These are phyloP conservation scores for Leccinum sublutescens DNA, from an alignment of 768 basidiomycete species.

Conservation along the genomic window DNA sequence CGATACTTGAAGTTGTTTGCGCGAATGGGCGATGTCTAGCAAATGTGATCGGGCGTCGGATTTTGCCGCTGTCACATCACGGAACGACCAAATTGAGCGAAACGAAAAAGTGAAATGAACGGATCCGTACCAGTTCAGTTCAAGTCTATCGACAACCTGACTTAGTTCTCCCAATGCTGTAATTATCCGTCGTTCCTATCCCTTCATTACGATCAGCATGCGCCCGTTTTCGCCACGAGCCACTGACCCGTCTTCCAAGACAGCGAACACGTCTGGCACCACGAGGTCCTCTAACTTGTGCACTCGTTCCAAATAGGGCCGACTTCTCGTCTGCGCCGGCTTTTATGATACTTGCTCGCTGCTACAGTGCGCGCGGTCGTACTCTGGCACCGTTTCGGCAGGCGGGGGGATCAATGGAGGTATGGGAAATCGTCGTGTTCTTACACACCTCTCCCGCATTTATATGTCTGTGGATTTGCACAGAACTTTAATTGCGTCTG, in stretches of 20 bases:
- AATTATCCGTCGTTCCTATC: constrained; percentile 1
- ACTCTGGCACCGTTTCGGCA: not conserved
- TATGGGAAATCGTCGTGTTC: constrained; percentile 16
- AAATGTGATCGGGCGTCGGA: constrained; percentile 57
- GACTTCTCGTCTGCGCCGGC: not conserved
- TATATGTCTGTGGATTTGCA: constrained; percentile 32
- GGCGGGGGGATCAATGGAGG: constrained; percentile 3
- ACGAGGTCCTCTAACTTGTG: constrained; percentile 2
- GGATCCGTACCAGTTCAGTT: constrained; percentile 30
- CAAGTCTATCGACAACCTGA: constrained; percentile 3
- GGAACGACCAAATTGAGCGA: constrained; percentile 39
- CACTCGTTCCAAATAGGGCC: constrained; percentile 1
- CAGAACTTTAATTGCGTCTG: constrained; percentile 32
- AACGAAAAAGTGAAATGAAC: constrained; percentile 14
- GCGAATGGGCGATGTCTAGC: constrained; percentile 37
- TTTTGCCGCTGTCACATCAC: constrained; percentile 45
- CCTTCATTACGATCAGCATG: constrained; percentile 18
- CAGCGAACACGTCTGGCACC: constrained; percentile 6
- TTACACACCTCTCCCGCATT: constrained; percentile 19
- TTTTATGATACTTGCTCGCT: constrained; percentile 7
- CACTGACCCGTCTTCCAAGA: constrained; percentile 18
- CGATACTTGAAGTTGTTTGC: constrained; percentile 30
- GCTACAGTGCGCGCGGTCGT: constrained; percentile 8
- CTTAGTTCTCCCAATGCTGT: constrained; percentile 7
- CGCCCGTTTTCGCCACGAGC: constrained; percentile 11